These are phyloP conservation scores for Cercophora newfieldiana DNA, from an alignment of 495 filamentous ascomycete species.

Conservation along the genomic window DNA sequence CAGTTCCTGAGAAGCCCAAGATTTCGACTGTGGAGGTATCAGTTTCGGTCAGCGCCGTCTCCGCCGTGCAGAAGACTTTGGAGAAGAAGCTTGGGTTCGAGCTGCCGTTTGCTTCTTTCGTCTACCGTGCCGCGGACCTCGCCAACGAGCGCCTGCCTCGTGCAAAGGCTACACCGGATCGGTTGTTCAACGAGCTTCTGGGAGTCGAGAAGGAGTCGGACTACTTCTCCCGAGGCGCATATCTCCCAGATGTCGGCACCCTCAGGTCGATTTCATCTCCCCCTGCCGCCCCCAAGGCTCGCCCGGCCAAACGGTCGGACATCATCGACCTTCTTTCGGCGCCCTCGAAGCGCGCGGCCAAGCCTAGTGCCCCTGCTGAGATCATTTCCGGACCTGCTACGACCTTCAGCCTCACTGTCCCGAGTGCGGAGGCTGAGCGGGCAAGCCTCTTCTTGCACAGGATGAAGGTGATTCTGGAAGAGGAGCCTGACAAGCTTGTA, in stretches of 20 bases:
- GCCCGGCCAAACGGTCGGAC: slow-evolving; percentile 52
- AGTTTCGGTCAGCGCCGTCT: slow-evolving; percentile 73
- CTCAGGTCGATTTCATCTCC: slow-evolving; percentile 44
- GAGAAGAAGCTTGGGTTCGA: slow-evolving; percentile 72
- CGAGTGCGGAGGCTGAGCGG: slow-evolving; percentile 73
- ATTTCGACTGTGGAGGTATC: slow-evolving; percentile 63
- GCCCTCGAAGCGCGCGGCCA: slow-evolving; percentile 20
- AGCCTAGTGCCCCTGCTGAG: not conserved
- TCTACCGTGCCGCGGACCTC: slow-evolving; percentile 75
- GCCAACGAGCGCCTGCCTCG: slow-evolving; percentile 83
- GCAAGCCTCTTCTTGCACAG: slow-evolving; percentile 79
- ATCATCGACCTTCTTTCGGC: slow-evolving; percentile 77
- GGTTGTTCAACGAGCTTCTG: slow-evolving; percentile 86
- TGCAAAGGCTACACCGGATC: slow-evolving; percentile 66
- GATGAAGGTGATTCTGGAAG: slow-evolving; percentile 77
- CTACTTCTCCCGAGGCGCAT: slow-evolving; percentile 56
- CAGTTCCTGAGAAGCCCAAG: slow-evolving; percentile 44
- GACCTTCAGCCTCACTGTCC: slow-evolving; percentile 71
- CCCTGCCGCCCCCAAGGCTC: slow-evolving; percentile 30
- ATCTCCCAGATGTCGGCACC: slow-evolving; percentile 72
- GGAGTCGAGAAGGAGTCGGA: slow-evolving; percentile 57
- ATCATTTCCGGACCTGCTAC: slow-evolving; percentile 50
- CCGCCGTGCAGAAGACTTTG: slow-evolving; percentile 77
- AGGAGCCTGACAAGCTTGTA: slow-evolving; percentile 78
- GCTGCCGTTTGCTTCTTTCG: slow-evolving; percentile 82